Base-by-base conservation (phyloP, 768 basidiomycete species). In the Collybiopsis confluens region DNA sequence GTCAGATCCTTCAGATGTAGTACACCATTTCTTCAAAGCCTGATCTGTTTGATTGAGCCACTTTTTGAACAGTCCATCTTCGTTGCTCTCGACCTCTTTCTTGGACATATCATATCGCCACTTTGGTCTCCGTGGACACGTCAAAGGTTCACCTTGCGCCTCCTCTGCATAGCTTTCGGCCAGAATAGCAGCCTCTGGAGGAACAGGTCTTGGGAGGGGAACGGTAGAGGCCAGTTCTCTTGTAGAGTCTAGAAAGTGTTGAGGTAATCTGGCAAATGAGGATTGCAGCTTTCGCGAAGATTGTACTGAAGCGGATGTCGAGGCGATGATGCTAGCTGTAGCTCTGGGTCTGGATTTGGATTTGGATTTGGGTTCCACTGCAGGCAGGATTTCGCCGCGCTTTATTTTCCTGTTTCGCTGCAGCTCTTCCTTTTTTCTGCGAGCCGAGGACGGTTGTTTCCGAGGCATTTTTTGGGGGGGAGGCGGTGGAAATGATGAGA, bases 21-120 rank as follows among this genome's bases (percentile, higher is more conserved):
- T 64, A 42, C 73, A 73, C 84, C 86, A 89, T 15, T 70, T 66
- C 16, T 72, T 66, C 37, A 91, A 72, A 21, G 73, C 62, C 5
- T 70, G 67, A 60, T 92, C 87, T 3, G 84, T 88, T 59, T 81
- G 71, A 4, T 71, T 65, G 18, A 92, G 71, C 92, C 94, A 97
- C 64, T 85, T 86, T 52, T 70, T 78, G 70, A 92, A 95, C 36
- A 84, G 43, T 0, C 85, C 91, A 63, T 92, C 90, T 69, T 98
- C 95, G 64, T 96, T 97, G 50, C 74, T 76, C 63, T 98, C 93
- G 15, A 98, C 86, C 68, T 94, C 90, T 21, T 79, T 82, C 73
- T 96, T 98, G 37, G 84, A 78, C 85, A 89, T 88, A 21, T 89
- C 86, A 65, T 83, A 91, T 18, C 80, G 74, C 90, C 94, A 97